Evolutionary conservation across 148 eudicot genomes (phyloP).

Genomic region (Spergularia marina): DNA sequence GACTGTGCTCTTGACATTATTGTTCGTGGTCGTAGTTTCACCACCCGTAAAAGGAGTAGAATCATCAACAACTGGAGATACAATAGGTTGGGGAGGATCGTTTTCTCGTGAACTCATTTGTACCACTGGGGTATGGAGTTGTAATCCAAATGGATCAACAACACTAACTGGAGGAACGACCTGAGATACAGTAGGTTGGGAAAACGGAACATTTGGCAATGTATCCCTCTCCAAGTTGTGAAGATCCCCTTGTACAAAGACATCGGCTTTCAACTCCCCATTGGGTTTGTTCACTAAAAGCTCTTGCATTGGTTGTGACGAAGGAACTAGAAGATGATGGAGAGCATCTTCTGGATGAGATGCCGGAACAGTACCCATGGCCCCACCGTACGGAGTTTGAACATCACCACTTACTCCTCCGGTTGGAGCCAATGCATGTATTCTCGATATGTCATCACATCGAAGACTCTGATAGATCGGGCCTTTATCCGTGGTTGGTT

Average conservation of each 20-base stretch:
- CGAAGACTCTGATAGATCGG: slow-evolving; percentile 54
- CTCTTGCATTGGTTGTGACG: slow-evolving; percentile 47
- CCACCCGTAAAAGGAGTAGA: slow-evolving; percentile 29
- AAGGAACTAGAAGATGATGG: slow-evolving; percentile 34
- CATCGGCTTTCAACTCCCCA: slow-evolving; percentile 30
- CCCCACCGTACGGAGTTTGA: slow-evolving; percentile 35
- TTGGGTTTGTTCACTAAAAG: slow-evolving; percentile 29
- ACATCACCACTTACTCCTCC: slow-evolving; percentile 36
- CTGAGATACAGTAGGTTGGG: slow-evolving; percentile 9
- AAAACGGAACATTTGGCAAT: slow-evolving; percentile 13
- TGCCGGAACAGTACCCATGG: slow-evolving; percentile 33
- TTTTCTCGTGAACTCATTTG: slow-evolving; percentile 23
- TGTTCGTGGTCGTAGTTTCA: slow-evolving; percentile 30
- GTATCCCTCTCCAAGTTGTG: slow-evolving; percentile 27
- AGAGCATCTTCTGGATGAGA: slow-evolving; percentile 37
- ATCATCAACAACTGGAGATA: slow-evolving; percentile 16
- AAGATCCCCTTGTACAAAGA: slow-evolving; percentile 26
- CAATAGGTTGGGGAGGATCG: slow-evolving; percentile 17
- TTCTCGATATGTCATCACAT: slow-evolving; percentile 42
- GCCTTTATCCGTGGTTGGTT: slow-evolving; percentile 42
- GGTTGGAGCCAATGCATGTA: slow-evolving; percentile 34
- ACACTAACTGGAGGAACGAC: slow-evolving; percentile 10
- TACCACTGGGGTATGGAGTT: background rate
- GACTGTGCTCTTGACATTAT: slow-evolving; percentile 20
- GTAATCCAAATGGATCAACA: slow-evolving; percentile 13